Evolutionary conservation across 192 early-diverging fungal genomes (phyloP).

Genomic region (Coemansia asiatica): DNA sequence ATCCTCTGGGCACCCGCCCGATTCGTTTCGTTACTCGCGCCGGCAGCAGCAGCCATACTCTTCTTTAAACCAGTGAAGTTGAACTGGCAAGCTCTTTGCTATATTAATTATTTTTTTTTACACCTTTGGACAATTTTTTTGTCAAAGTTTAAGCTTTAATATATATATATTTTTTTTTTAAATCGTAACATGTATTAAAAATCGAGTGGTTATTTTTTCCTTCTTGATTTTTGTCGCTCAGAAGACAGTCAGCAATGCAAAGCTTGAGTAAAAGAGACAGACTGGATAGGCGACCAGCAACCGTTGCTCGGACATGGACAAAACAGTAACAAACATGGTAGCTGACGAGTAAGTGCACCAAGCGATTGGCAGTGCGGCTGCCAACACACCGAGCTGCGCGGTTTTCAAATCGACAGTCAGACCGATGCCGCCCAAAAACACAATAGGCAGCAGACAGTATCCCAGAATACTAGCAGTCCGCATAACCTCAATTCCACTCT

Average conservation of each 20-base stretch:
- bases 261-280: constrained; percentile 86
- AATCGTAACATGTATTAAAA: neutral
- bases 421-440: constrained; percentile 79
- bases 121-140: neutral
- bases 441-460: constrained; percentile 95
- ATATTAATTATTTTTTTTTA: neutral
- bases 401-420: constrained; percentile 72
- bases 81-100: neutral
- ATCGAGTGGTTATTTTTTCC: too few relatives aligned
- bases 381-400: constrained; percentile 57
- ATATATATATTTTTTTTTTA: neutral
- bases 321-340: constrained; percentile 89
- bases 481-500: constrained; percentile 80
- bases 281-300: constrained; percentile 95
- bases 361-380: constrained; percentile 69
- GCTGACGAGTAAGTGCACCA: constrained; percentile 97
- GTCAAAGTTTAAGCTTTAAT: neutral
- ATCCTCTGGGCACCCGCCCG: constrained; percentile 27
- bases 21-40: constrained; percentile 29
- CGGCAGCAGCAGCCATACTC: constrained; percentile 22
- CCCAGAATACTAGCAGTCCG: constrained; percentile 93
- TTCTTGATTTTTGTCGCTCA: constrained; percentile 33
- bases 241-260: constrained; percentile 91
- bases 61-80: constrained; percentile 16
- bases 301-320: constrained; percentile 90